Conservation (phyloP, 495 filamentous ascomycete genomes). For the Pyronema omphalodes region DNA sequence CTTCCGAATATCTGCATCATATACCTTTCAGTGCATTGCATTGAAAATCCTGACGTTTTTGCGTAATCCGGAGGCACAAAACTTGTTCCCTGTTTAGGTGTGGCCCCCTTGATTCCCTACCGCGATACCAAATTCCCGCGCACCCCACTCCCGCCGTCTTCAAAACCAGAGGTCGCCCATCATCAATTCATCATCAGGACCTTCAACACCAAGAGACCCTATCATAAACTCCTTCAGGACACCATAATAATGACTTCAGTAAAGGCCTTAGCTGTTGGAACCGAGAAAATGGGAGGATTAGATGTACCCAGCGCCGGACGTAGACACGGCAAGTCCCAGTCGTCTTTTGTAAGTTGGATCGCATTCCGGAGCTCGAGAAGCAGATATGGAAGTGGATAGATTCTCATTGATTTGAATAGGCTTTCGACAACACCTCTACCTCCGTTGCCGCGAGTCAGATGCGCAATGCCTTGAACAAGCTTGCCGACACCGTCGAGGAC, state of each 20-base stretch:
- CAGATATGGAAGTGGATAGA: not conserved
- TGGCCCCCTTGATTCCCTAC: not conserved
- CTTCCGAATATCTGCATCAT: not conserved
- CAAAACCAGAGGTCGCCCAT: not conserved
- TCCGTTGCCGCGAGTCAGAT: constrained; percentile 96
- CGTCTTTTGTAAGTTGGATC: constrained; percentile 22
- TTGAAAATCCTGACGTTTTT: not conserved
- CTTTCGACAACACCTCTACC: constrained; percentile 97
- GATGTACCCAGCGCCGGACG: constrained; percentile 9
- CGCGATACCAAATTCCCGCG: not conserved
- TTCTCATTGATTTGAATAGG: constrained; percentile 34
- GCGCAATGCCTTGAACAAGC: constrained; percentile 88
- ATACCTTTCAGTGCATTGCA: not conserved
- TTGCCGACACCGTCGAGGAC: constrained; percentile 77
- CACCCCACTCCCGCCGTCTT: too few species aligned
- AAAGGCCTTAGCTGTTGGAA: constrained; percentile 1
- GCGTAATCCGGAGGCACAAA: not conserved
- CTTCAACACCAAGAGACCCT: not conserved
- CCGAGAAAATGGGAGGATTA: constrained; percentile 10
- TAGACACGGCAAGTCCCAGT: constrained; percentile 22
- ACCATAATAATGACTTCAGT: not conserved
- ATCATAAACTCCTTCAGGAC: not conserved
- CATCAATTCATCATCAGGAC: not conserved
- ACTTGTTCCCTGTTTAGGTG: constrained; percentile 1
- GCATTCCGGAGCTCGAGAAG: not conserved